Base-by-base conservation (phyloP, 352 stramenopile genomes). In the Phytophthora cajani region DNA sequence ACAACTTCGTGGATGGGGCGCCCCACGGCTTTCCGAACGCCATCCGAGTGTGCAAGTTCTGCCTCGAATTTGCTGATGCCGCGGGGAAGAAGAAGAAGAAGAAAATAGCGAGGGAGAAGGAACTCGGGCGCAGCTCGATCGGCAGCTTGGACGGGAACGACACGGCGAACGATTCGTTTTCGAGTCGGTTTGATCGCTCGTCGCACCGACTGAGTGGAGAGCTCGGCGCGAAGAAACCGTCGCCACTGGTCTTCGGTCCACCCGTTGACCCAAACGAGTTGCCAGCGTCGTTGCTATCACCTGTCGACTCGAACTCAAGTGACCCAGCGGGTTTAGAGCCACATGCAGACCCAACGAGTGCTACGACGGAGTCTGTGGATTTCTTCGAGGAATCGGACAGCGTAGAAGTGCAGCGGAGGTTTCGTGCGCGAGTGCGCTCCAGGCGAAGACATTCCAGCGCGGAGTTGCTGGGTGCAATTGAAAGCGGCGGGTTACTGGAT, bases 1-100 rank as follows among this genome's bases (percentile, higher is more conserved):
- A 84, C 57, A 75, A 88, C 30, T 93, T 94, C 38, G 80, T 95
- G 21, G 75, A 93, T n/a, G 82, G 85, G 42, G 62, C 65, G 14
- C 58, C 74, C 25, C 80, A 94, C 42, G 85, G 82, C 0, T 89
- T 92, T 46, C 69, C 66, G 14, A 77, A 81, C 0, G 59, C 75
- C 14, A 80, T 95, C 66, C 89, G 89, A 50, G 84, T 94, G 38
- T 96, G 89, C 69, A 89, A 89, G 23, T 91, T 93, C 44, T 96
- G 89, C 54, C 72, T 78, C 23, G 67, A 75, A 40, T 91, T 87
- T 32, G 74, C 85, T 25, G 68, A 76, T n/a, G 71, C 75, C 17
- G 68, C 79, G 21, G 74, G 81, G 33, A 74, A 74, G 14, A 85
- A 85, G 56, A 67, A 69, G 46, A 49, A 21, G 10, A 66, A 69